Percentiles rank a stretch among this genome's conserved stretches.
phyloP scores from a whole-genome alignment of 1,284 basidiomycete species.

The Heterobasidion irregulare region DNA sequence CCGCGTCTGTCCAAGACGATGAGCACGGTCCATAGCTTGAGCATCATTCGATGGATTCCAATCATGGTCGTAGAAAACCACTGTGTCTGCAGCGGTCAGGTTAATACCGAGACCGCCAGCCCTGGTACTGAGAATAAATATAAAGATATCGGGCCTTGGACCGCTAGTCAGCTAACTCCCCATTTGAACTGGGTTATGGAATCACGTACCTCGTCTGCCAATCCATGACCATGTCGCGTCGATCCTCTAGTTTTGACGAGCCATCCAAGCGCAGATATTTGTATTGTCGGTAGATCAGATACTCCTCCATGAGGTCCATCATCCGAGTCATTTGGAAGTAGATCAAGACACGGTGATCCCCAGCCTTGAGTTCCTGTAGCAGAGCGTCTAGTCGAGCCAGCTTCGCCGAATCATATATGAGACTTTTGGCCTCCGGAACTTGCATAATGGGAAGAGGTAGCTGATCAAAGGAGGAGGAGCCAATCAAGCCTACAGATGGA shows the following conservation, averaged over 20 bases:
- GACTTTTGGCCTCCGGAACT: slow-evolving; percentile 91
- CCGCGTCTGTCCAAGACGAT: slow-evolving; percentile 96
- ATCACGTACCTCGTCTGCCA: slow-evolving; percentile 89
- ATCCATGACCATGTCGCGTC: slow-evolving; percentile 98
- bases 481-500: slow-evolving; percentile 63
- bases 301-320: slow-evolving; percentile 99
- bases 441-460: slow-evolving; percentile 83
- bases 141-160: slow-evolving; percentile 84
- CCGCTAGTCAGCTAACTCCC: slow-evolving; percentile 5
- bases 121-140: slow-evolving; percentile 93
- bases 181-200: not conserved
- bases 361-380: slow-evolving; percentile 87
- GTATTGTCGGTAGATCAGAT: slow-evolving; percentile 95
- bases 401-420: slow-evolving; percentile 97
- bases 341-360: slow-evolving; percentile 90
- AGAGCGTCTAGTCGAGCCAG: slow-evolving; percentile 86
- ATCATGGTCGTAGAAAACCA: slow-evolving; percentile 98
- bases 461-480: slow-evolving; percentile 64
- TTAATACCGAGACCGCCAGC: slow-evolving; percentile 99
- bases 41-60: slow-evolving; percentile 99
- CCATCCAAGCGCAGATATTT: slow-evolving; percentile 97
- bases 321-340: slow-evolving; percentile 99
- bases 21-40: slow-evolving; percentile 99
- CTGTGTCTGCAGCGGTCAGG: slow-evolving; percentile 95
- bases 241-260: slow-evolving; percentile 90